These are phyloP conservation scores for Epichloe hybrida DNA, from an alignment of 2,329 filamentous ascomycete species.

Conservation along the genomic window DNA sequence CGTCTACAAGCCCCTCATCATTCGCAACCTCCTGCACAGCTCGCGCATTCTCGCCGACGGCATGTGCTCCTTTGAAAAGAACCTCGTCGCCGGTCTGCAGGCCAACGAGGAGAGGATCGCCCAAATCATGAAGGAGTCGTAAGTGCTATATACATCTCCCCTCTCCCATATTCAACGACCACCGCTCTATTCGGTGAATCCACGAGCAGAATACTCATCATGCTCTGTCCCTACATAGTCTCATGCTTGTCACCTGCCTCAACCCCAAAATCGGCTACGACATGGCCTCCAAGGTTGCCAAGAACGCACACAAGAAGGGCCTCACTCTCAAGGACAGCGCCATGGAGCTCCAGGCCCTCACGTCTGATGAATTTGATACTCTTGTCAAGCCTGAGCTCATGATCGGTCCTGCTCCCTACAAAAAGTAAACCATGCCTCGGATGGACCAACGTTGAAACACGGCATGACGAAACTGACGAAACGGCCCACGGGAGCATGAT, in stretches of 20 bases:
- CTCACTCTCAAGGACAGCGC: slow-evolving; percentile 86
- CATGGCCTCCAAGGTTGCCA: slow-evolving; percentile 92
- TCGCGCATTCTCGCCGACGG: slow-evolving; percentile 75
- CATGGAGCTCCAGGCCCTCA: slow-evolving; percentile 82
- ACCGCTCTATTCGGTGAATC: neutral
- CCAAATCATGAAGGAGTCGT: slow-evolving; percentile 88
- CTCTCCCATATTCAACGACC: no score
- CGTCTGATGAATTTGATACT: slow-evolving; percentile 77
- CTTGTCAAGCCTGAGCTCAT: slow-evolving; percentile 90
- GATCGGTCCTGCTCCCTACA: slow-evolving; percentile 64
- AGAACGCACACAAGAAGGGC: slow-evolving; percentile 98
- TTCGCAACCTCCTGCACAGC: slow-evolving; percentile 90
- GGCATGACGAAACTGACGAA: neutral
- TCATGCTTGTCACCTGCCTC: slow-evolving; percentile 96
- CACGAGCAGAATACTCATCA: neutral
- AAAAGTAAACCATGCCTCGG: slow-evolving; percentile 14
- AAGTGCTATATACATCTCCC: slow-evolving; percentile 23
- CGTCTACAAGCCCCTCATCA: slow-evolving; percentile 96
- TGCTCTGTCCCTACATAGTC: slow-evolving; percentile 31
- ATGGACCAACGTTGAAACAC: neutral
- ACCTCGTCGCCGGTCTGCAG: slow-evolving; percentile 74
- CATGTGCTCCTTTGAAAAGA: slow-evolving; percentile 91
- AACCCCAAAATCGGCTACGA: slow-evolving; percentile 97
- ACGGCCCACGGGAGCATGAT: neutral
- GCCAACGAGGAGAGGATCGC: slow-evolving; percentile 90